Evolutionary conservation across 768 basidiomycete species (phyloP), one percentile per base, ranked within the genome.

Genomic region (Phylloporus arenicola): DNA sequence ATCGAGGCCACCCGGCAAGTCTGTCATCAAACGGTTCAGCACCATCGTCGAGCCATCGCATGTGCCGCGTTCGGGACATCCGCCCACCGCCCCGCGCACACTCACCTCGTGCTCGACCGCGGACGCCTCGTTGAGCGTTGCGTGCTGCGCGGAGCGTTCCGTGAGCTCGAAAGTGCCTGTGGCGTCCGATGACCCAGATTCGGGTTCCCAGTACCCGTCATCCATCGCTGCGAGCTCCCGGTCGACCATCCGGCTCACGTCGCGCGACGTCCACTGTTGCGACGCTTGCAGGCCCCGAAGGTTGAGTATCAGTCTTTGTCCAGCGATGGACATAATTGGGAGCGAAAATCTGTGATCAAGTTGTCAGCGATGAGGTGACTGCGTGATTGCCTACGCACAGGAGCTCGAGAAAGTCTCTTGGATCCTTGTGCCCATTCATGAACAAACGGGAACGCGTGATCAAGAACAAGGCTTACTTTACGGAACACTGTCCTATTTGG

Each of bases 221-320:
- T 29, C 47, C 39, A 52, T 42, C 3, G 30, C 54, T 0, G 47
- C 54, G 16, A 55, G 50, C 25, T 55, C 43, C 12, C 25, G 46
- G 8, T 55, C 45, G 12, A 57, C 47, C 30, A 55, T 37, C 14
- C 45, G 35, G 16, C 53, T 51, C 44, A 57, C 44, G 13, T 48
- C 25, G 12, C 50, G 42, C 11, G 39, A 20, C 30, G 56, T 55
- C 37, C 37, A 47, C 9, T 44, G 41, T 20, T 17, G 43, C 16
- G 34, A 40, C 16, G 30, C 29, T 10, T 30, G 47, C 13, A 58
- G 30, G 2, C 50, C 37, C 3, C 58, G 57, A 2, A 61, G 48
- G 41, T 61, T 61, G 33, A 61, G 51, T 17, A 61, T 51, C 34
- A 60, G 51, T 10, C 59, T 50, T 17, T 61, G 59, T 3, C 59